Evolutionary conservation across 768 basidiomycete genomes (phyloP).

Genomic region (Crepidotus variabilis): DNA sequence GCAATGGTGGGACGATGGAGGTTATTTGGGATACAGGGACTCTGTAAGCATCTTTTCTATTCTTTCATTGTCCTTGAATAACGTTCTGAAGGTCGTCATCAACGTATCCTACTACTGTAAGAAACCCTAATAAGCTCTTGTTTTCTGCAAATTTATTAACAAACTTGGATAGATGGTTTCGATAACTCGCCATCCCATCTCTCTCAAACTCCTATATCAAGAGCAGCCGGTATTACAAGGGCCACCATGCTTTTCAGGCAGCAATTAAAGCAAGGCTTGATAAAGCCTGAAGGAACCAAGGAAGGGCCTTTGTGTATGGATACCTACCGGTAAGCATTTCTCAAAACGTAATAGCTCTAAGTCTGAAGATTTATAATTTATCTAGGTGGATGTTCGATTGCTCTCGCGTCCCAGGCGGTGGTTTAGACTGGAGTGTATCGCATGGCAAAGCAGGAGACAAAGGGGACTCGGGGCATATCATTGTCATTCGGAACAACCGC

Average conservation of each 20-base stretch:
- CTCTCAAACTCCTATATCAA: conserved; percentile 50
- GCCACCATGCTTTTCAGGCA: conserved; percentile 73
- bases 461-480: conserved; percentile 72
- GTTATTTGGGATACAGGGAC: conserved; percentile 83
- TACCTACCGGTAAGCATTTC: conserved; percentile 60
- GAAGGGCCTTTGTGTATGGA: conserved; percentile 83
- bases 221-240: conserved; percentile 71
- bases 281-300: conserved; percentile 62
- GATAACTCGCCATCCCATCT: conserved; percentile 60
- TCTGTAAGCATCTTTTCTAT: conserved; percentile 44
- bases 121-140: conserved; percentile 11
- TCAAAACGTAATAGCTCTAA: neutral
- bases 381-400: conserved; percentile 91
- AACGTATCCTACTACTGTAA: conserved; percentile 95
- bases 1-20: conserved; percentile 91
- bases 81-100: conserved; percentile 56
- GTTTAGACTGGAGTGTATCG: conserved; percentile 74
- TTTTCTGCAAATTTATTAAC: neutral
- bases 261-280: conserved; percentile 58
- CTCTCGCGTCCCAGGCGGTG: conserved; percentile 75
- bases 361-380: neutral
- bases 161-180: conserved; percentile 61
- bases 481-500: conserved; percentile 82
- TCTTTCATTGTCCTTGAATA: neutral
- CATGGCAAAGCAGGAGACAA: conserved; percentile 54